Conservation (phyloP, 352 stramenopile genomes). For the Phytophthora tentaculata region DNA sequence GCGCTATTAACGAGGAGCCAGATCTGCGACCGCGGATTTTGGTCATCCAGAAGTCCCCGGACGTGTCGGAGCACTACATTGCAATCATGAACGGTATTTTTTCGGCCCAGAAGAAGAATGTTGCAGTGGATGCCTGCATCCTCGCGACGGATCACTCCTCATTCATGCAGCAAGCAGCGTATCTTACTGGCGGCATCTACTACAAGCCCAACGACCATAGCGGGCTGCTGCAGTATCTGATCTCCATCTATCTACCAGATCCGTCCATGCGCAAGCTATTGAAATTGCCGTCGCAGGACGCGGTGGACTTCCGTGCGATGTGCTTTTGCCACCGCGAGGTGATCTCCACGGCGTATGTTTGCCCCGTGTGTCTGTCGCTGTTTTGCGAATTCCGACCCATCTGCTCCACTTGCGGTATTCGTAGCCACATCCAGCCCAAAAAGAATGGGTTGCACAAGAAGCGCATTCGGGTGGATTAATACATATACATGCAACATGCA, state of each 20-base stretch:
- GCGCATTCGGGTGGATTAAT: constrained; percentile 35
- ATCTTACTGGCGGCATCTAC: constrained; percentile 88
- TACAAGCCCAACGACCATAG: constrained; percentile 80
- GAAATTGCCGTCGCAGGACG: constrained; percentile 85
- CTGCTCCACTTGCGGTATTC: constrained; percentile 88
- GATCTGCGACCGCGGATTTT: constrained; percentile 84
- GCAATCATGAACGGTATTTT: constrained; percentile 92
- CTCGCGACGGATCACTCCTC: constrained; percentile 76
- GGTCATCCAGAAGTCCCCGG: constrained; percentile 82
- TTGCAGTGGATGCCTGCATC: constrained; percentile 85
- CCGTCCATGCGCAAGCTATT: constrained; percentile 79
- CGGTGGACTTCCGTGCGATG: constrained; percentile 89
- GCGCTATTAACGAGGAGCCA: constrained; percentile 77
- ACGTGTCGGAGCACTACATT: constrained; percentile 90
- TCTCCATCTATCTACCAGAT: constrained; percentile 88
- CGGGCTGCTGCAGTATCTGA: constrained; percentile 83
- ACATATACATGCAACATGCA: constrained; percentile 16
- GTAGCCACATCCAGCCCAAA: constrained; percentile 78
- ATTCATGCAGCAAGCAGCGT: constrained; percentile 89
- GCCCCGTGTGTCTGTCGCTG: constrained; percentile 87
- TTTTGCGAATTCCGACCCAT: constrained; percentile 90
- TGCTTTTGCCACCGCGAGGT: constrained; percentile 90
- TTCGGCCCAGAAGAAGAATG: constrained; percentile 87
- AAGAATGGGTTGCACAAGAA: constrained; percentile 70
- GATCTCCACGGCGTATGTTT: constrained; percentile 86